A percentile compares a stretch with the other conserved stretches of the same genome.
These are phyloP conservation scores for Coccinonectria pachysandricola DNA, from an alignment of 2,329 filamentous ascomycete species.

Conservation along the genomic window DNA sequence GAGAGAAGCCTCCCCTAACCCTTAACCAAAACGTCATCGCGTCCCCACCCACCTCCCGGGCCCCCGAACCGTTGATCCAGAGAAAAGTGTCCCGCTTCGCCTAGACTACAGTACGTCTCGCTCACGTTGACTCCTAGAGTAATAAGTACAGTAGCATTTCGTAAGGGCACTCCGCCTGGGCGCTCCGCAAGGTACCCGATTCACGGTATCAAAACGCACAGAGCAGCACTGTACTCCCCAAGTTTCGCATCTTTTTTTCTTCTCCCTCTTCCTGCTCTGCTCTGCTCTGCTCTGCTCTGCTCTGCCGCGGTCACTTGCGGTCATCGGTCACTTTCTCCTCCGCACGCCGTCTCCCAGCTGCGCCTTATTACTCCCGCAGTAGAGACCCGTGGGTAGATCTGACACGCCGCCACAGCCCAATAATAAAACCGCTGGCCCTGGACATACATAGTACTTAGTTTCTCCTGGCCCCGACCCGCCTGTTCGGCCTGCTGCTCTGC, in stretches of 20 bases:
- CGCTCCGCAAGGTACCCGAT: too few relatives aligned
- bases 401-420: constrained; percentile 18
- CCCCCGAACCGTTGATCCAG: constrained; percentile 18
- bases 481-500: constrained; percentile 1
- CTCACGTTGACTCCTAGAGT: neutral
- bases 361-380: constrained; percentile 8
- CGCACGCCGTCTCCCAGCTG: neutral
- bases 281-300: neutral
- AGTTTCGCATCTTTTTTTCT: too few relatives aligned
- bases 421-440: neutral
- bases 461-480: constrained; percentile 6
- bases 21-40: constrained; percentile 19
- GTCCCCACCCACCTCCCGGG: constrained; percentile 20
- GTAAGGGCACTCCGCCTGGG: neutral
- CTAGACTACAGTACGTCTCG: constrained; percentile 8
- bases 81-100: constrained; percentile 8
- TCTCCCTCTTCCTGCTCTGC: too few relatives aligned
- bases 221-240: too few relatives aligned
- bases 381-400: constrained; percentile 20
- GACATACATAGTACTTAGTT: constrained; percentile 9
- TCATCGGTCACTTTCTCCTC: constrained; percentile 1
- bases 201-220: too few relatives aligned
- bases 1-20: constrained; percentile 4
- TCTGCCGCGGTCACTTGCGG: neutral
- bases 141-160: neutral